Percentiles rank a stretch among this genome's conserved stretches.
These are phyloP conservation scores for Podaxis pistillaris DNA, from an alignment of 768 basidiomycete genomes.

Conservation along the genomic window DNA sequence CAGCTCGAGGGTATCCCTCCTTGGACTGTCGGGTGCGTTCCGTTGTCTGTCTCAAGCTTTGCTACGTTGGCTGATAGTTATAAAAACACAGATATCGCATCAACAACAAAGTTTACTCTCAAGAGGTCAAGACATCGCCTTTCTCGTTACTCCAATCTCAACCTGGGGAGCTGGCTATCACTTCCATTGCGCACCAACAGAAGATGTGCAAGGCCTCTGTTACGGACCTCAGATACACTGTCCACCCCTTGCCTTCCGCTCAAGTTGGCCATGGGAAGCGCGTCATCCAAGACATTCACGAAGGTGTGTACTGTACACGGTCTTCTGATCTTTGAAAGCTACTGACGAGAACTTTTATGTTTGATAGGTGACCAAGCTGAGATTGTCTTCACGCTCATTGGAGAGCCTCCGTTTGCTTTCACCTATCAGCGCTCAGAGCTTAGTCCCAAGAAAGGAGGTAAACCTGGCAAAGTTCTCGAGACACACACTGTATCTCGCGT, in stretches of 20 bases:
- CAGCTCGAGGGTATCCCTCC: constrained; percentile 92
- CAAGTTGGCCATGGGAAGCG: constrained; percentile 85
- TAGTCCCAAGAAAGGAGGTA: constrained; percentile 62
- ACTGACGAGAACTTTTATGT: constrained; percentile 1
- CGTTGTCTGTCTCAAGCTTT: constrained; percentile 11
- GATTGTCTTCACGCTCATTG: constrained; percentile 85
- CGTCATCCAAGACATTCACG: constrained; percentile 83
- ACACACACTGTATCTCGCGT: constrained; percentile 88
- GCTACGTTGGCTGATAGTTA: neutral
- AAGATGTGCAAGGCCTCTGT: constrained; percentile 87
- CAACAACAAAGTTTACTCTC: constrained; percentile 69
- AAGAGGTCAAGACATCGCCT: constrained; percentile 75
- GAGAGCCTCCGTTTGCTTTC: constrained; percentile 95
- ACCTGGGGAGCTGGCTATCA: constrained; percentile 81
- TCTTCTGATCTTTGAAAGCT: neutral
- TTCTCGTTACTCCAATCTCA: constrained; percentile 85
- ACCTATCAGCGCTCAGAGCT: constrained; percentile 87
- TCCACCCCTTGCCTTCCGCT: constrained; percentile 86
- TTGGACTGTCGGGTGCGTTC: constrained; percentile 79
- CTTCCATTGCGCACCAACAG: constrained; percentile 89
- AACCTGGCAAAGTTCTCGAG: constrained; percentile 78
- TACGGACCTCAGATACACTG: constrained; percentile 65
- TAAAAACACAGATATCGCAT: constrained; percentile 63
- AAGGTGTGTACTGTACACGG: constrained; percentile 49
- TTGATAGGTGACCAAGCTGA: constrained; percentile 84